Evolutionary conservation across 805 yeast species (phyloP), one percentile per base, ranked within the genome.

Genomic region (Candida patagonica): DNA sequence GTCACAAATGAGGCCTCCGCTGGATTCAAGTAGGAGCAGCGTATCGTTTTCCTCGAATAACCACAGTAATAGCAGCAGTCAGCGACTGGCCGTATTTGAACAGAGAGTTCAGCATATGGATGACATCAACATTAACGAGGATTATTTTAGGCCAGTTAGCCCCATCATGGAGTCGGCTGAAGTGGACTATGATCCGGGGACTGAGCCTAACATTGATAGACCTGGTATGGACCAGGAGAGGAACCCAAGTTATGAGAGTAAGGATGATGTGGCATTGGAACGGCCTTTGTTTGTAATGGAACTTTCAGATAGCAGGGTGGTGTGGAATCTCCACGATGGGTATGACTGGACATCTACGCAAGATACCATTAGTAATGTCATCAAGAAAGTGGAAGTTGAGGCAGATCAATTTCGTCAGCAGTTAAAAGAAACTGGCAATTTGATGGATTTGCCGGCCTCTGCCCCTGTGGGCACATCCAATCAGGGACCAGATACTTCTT

Each of bases 281-380:
- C 13, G 16, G 17, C 37, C 35, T 4, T 5, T 39, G 13, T 32
- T 41, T 21, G 26, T 19, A 13, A 7, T 37, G 2, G 35, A 31
- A 8, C 29, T 41, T 10, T 19, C 20, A 23, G 41, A 37, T 8
- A 24, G 34, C n/a, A 31, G 38, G 12, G 35, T 56, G 3, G 42
- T 51, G 7, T 64, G 66, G 65, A 54, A 61, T 41, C 60, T 89
- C 15, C 78, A 73, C 56, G 98, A 92, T 62, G 99, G 99, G 0
- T 92, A 79, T 54, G 97, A 92, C 51, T 87, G 96, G 94, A 72
- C 71, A 41, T 73, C 74, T 31, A 86, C 97, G 0, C 69, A 94
- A 42, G 67, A 66, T 19, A 67, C 78, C 0, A 78, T 92, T 22
- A 63, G 67, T 8, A 71, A 69, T n/a, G 81, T 84, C 0, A 78